phyloP scores from a whole-genome alignment of 2,329 filamentous ascomycete genomes.

The Fusarium haematococcum region DNA sequence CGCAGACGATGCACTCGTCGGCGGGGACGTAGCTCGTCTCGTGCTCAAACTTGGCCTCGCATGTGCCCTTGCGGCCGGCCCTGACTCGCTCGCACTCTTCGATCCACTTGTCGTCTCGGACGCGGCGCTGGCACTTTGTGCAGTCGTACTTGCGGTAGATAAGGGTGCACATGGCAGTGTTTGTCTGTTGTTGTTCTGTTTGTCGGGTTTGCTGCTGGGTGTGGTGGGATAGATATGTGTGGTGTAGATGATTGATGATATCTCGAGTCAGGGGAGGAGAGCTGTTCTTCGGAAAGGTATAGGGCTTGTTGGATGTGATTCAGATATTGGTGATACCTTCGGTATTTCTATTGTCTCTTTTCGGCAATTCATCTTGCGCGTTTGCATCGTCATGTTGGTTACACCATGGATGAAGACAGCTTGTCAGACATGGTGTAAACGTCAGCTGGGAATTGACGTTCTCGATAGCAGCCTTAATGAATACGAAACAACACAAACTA shows the following conservation, averaged over 20 bases:
- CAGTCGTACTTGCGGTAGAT: conserved; percentile 29
- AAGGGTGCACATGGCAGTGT: conserved; percentile 15
- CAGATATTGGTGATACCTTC: neutral
- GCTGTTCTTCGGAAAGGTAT: neutral
- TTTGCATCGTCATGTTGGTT: conserved; percentile 1
- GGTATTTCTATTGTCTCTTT: neutral
- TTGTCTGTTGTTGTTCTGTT: neutral
- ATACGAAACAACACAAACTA: neutral
- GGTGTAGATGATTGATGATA: neutral
- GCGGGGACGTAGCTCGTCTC: conserved; percentile 22
- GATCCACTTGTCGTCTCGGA: conserved; percentile 12
- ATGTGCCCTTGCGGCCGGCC: neutral
- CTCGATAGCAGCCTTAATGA: neutral
- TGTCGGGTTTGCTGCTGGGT: neutral
- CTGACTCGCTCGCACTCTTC: conserved; percentile 1
- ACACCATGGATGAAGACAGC: neutral
- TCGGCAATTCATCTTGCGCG: neutral
- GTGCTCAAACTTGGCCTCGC: conserved; percentile 1
- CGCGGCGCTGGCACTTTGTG: conserved; percentile 23
- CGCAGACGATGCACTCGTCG: conserved; percentile 27
- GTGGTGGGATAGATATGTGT: neutral
- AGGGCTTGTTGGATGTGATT: neutral
- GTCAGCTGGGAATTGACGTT: neutral
- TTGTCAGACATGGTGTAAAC: neutral
- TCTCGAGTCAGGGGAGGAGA: neutral